phyloP scores from a whole-genome alignment of 2,329 filamentous ascomycete species.

The Aspergillus pseudotamarii region DNA sequence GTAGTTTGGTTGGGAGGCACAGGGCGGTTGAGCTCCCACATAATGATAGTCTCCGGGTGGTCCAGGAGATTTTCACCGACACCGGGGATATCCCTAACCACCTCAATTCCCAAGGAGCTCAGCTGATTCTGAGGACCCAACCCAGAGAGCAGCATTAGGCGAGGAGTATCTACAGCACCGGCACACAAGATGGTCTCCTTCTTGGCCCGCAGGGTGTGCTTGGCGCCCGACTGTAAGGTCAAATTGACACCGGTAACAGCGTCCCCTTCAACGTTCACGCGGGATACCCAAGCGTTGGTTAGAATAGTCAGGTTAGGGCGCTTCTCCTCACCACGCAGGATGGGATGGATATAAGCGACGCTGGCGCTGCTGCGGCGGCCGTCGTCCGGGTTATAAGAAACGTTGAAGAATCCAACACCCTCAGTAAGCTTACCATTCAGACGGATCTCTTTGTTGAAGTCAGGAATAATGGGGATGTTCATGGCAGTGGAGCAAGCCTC shows the following conservation, averaged over 20 bases:
- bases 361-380: conserved; percentile 82
- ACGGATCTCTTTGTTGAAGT: conserved; percentile 86
- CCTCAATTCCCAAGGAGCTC: conserved; percentile 56
- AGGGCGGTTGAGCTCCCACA: conserved; percentile 79
- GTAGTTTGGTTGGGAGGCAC: conserved; percentile 80
- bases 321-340: conserved; percentile 79
- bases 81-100: conserved; percentile 62
- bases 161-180: conserved; percentile 79
- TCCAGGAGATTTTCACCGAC: conserved; percentile 67
- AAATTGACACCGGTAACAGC: conserved; percentile 75
- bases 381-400: conserved; percentile 88
- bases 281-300: conserved; percentile 85
- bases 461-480: conserved; percentile 76
- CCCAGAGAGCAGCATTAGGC: conserved; percentile 60
- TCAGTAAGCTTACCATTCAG: conserved; percentile 71
- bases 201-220: conserved; percentile 61
- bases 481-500: conserved; percentile 76
- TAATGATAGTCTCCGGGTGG: conserved; percentile 67
- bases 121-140: conserved; percentile 57
- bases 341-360: conserved; percentile 91
- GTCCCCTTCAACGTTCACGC: conserved; percentile 71
- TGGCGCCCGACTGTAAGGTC: conserved; percentile 62
- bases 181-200: conserved; percentile 79
- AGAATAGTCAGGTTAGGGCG: conserved; percentile 82
- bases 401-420: conserved; percentile 86